Evolutionary conservation across 768 basidiomycete genomes (phyloP).

Genomic region (Nidularia pulvinata): DNA sequence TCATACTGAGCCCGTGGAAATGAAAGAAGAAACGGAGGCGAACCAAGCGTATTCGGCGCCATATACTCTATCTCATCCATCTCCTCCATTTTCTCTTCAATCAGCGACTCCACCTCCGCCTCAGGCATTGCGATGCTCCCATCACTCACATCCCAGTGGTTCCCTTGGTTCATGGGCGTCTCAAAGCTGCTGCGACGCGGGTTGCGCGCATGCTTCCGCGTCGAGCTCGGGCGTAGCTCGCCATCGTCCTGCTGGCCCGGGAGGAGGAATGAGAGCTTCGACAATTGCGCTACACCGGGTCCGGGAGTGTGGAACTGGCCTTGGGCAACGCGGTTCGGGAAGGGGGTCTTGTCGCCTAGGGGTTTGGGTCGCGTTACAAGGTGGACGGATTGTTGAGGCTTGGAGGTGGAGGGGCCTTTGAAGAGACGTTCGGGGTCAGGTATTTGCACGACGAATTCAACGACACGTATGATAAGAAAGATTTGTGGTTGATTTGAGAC

Average conservation of each 20-base stretch:
- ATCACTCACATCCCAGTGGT: slow-evolving; percentile 80
- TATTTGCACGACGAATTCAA: neutral
- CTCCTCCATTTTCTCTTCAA: slow-evolving; percentile 29
- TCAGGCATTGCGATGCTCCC: slow-evolving; percentile 28
- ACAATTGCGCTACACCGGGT: slow-evolving; percentile 29
- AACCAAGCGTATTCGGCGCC: slow-evolving; percentile 45
- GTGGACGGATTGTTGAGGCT: slow-evolving; percentile 2
- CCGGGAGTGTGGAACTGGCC: slow-evolving; percentile 31
- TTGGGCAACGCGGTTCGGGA: slow-evolving; percentile 54
- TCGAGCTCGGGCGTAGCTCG: slow-evolving; percentile 57
- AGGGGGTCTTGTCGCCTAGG: slow-evolving; percentile 76
- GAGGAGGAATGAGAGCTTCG: slow-evolving; percentile 16
- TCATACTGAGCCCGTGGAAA: neutral
- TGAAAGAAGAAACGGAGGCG: slow-evolving; percentile 5
- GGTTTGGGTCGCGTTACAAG: slow-evolving; percentile 35
- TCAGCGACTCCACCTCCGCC: slow-evolving; percentile 20
- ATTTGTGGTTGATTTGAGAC: too few relatives aligned
- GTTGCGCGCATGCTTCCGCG: slow-evolving; percentile 59
- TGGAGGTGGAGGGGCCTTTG: slow-evolving; percentile 10
- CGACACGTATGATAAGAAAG: too few relatives aligned
- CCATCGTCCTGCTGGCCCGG: slow-evolving; percentile 9
- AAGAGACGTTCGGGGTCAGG: slow-evolving; percentile 13
- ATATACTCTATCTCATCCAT: slow-evolving; percentile 52
- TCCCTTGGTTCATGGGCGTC: slow-evolving; percentile 65
- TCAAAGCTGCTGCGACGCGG: slow-evolving; percentile 52